A percentile compares a stretch with the other conserved stretches of the same genome.
Conservation (phyloP, 345 rosid genomes). For the Garcia nutans region DNA sequence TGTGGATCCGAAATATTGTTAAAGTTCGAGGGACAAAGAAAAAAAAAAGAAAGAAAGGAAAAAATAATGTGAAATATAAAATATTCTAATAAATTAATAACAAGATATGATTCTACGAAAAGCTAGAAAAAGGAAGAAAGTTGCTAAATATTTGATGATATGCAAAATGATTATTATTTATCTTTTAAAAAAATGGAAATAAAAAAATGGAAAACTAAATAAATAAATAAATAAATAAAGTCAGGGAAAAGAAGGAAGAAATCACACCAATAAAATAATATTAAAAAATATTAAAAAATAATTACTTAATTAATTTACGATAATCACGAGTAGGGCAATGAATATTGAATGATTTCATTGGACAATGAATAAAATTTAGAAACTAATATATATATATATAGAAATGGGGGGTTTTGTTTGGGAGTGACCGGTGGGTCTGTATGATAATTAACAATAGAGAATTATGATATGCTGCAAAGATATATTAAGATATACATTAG, state of each 20-base stretch:
- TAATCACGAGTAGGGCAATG: conserved; percentile 13
- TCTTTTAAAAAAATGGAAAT: conserved; percentile 3
- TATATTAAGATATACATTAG: conserved; percentile 21
- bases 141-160: conserved; percentile 4
- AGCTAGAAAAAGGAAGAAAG: neutral
- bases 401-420: conserved; percentile 32
- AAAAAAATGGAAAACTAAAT: too few species aligned
- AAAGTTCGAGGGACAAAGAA: conserved; percentile 11
- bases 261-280: neutral
- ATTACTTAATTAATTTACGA: neutral
- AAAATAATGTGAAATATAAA: neutral
- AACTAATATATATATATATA: neutral
- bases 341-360: neutral
- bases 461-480: conserved; percentile 16
- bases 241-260: conserved; percentile 1
- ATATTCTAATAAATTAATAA: conserved; percentile 11
- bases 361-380: too few species aligned
- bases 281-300: neutral
- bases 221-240: neutral
- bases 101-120: conserved; percentile 24
- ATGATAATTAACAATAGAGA: conserved; percentile 19
- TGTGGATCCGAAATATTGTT: neutral
- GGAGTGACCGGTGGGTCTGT: conserved; percentile 35
- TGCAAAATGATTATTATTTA: neutral
- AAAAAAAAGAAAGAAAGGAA: neutral